Evolutionary conservation across 495 filamentous ascomycete species (phyloP), one percentile per base, ranked within the genome.

Genomic region (Penicillium longicatenatum): DNA sequence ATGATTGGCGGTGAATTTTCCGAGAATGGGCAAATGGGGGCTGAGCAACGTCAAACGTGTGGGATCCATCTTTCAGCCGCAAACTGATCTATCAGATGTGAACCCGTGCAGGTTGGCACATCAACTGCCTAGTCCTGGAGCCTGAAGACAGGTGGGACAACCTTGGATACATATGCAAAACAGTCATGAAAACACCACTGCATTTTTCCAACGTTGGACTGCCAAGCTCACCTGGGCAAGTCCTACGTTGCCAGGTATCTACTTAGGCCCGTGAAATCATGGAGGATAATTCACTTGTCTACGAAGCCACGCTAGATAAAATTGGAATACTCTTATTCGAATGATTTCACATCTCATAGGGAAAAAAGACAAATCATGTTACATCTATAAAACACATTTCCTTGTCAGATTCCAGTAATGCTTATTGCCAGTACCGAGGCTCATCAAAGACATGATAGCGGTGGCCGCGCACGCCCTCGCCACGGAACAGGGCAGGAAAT

Each of bases 361-460:
- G 26, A 35, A 35, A 35, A 35, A n/a, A 3, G 14, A 37, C 4
- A 16, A 39, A 39, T 39, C 16, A 17, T 39, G 16, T n/a, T 39
- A 4, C 14, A 17, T 39, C 1, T 16, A 39, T 4, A 16, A 17
- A 39, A 2, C 14, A n/a, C 37, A 39, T n/a, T 39, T 3, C 17
- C 11, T 12, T 8, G 14, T 12, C 8, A 45, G 17, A 22, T 30
- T 29, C 22, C 21, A 16, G 20, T 52, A 31, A 50, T 24, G 12
- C 39, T 69, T 65, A 79, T 62, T 76, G 74, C 73, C 72, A 83
- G 65, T 92, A 98, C 70, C 91, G 82, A 51, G 94, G 94, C 77
- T 94, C 89, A 56, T 97, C 83, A 70, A 99, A 98, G 22, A 98
- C 95, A 75, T 99, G 95, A 74, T 98, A 99, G 37, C 78, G 76